A percentile compares a stretch with the other conserved stretches of the same genome.
Conservation (phyloP, 306 rosid species). For the Albizia julibrissin region DNA sequence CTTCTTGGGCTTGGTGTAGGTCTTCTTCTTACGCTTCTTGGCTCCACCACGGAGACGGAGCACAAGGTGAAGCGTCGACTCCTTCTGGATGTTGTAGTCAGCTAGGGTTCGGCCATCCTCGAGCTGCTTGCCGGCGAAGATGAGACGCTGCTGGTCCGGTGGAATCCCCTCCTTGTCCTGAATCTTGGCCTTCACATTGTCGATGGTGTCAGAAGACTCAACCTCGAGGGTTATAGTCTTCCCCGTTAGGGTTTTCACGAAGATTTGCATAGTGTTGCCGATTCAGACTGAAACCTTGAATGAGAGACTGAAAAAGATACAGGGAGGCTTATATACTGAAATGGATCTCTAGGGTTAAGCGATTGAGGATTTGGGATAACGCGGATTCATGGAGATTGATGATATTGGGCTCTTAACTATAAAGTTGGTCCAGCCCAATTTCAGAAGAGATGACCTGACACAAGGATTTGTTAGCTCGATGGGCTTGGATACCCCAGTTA, state of each 20-base stretch:
- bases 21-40: constrained; percentile 84
- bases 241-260: constrained; percentile 82
- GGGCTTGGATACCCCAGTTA: not conserved
- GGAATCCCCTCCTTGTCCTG: not conserved
- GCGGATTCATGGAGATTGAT: not conserved
- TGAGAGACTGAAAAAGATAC: not conserved
- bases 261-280: constrained; percentile 58
- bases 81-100: constrained; percentile 80
- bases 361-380: not conserved
- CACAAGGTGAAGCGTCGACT: constrained; percentile 72
- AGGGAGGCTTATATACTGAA: not conserved
- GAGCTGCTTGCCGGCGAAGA: constrained; percentile 43
- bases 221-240: constrained; percentile 18
- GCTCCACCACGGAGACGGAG: constrained; percentile 81
- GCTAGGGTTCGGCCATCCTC: constrained; percentile 80
- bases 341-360: not conserved
- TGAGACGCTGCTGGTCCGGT: not conserved
- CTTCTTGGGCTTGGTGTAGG: constrained; percentile 83
- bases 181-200: not conserved
- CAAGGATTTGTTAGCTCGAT: not conserved
- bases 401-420: no score
- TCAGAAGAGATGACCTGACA: not conserved
- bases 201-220: not conserved
- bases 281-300: not conserved
- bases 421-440: no score